Evolutionary conservation across 2,329 filamentous ascomycete species (phyloP), one percentile per base, ranked within the genome.

Genomic region (Leptographium wingfieldii): DNA sequence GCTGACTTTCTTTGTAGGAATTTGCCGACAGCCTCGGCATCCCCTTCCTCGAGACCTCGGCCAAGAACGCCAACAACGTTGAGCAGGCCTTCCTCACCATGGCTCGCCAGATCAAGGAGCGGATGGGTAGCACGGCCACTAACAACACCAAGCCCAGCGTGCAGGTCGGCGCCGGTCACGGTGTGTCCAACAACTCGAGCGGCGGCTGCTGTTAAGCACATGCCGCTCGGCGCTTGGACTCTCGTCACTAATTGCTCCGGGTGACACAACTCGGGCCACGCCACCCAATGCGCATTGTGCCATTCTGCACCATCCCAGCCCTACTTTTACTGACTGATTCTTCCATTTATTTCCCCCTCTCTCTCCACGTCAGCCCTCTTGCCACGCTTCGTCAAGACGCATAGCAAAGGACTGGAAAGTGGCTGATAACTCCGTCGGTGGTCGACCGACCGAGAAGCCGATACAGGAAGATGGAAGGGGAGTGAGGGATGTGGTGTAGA

Each of bases 51-150:
- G 94, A 99, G 84, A 99, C 94, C 22, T 99, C 94, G 51, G 94
- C 94, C 72, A 99, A 99, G 88, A 97, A 96, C 78, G 92, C 94
- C 67, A 96, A 89, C 78, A 99, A 99, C 75, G 94, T 99, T 74
- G 94, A 99, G 80, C 94, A 99, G 79, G 92, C 94, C 71, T 99
- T 99, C 87, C 78, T 99, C 78, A 99, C 94, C 74, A 99, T 99
- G 94, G 94, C 94, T 69, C 88, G 94, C 75, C 94, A 99, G 78
- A 99, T 99, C 80, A 99, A 99, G 84, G 92, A 97, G 81, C 88
- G 94, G 71, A 99, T 99, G 92, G 94, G 94, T 70, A 96, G 90
- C 68, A 94, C 92, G 65, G 87, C 89, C 53, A 88, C 88, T 66
- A 92, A 92, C 80, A 97, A 97, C 84, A 95, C 92, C 79, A 99